phyloP scores from a whole-genome alignment of 345 rosid species.

The Excoecaria agallocha region DNA sequence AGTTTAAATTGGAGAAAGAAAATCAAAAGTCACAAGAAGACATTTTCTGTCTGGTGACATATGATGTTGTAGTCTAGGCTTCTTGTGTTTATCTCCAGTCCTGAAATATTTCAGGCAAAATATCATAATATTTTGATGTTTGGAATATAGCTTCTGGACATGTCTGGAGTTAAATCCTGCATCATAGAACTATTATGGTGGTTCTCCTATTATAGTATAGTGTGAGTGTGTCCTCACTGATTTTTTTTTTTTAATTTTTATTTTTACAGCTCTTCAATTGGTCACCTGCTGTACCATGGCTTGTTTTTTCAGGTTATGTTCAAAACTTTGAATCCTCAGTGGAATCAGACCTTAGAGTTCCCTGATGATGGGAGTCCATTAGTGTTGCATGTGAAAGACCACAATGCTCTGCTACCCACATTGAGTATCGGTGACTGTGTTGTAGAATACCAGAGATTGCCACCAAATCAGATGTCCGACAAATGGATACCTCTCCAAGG shows the following conservation, averaged over 20 bases:
- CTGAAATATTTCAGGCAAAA: background rate
- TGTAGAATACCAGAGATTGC: conserved; percentile 83
- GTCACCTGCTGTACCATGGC: conserved; percentile 5
- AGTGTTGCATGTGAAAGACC: conserved; percentile 79
- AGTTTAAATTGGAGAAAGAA: background rate
- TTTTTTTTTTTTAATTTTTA: background rate
- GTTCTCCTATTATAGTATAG: background rate
- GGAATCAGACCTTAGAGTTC: conserved; percentile 92
- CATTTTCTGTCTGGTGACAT: background rate
- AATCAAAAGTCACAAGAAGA: background rate
- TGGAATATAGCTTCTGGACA: background rate
- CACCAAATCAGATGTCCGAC: conserved; percentile 72
- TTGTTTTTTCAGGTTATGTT: conserved; percentile 54
- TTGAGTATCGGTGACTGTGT: conserved; percentile 77
- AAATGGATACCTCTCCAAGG: conserved; percentile 99
- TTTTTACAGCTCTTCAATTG: background rate
- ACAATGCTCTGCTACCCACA: conserved; percentile 79
- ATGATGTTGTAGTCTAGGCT: background rate
- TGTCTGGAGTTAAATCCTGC: background rate
- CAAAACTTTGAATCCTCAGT: conserved; percentile 72
- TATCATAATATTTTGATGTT: background rate
- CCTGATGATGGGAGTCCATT: conserved; percentile 77
- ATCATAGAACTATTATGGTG: background rate
- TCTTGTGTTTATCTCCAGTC: background rate
- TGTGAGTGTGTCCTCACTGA: too few relatives aligned